These are phyloP conservation scores for Ceratocystis colombiana DNA, from an alignment of 2,329 filamentous ascomycete species.

Conservation along the genomic window DNA sequence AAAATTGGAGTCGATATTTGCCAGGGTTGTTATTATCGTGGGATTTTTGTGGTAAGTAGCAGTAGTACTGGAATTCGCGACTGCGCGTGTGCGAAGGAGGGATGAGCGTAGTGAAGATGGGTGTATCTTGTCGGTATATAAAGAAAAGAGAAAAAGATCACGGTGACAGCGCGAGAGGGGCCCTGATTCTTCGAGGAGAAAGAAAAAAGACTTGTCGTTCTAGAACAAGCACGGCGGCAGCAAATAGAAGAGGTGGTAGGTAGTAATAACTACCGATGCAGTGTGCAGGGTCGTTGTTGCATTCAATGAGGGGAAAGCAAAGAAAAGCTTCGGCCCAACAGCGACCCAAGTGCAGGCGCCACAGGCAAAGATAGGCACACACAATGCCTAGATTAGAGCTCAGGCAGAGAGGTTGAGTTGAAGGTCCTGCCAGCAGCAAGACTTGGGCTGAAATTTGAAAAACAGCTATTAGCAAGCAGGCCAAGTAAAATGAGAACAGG, in stretches of 20 bases:
- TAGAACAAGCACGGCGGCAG: background rate
- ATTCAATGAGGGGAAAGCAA: slow-evolving; percentile 13
- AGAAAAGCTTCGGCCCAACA: slow-evolving; percentile 12
- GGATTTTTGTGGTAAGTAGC: background rate
- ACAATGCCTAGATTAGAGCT: background rate
- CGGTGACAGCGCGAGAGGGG: background rate
- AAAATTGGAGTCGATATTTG: slow-evolving; percentile 12
- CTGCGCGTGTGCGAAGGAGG: background rate
- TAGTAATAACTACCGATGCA: slow-evolving; percentile 10
- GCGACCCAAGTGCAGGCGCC: background rate
- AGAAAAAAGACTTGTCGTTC: slow-evolving; percentile 10
- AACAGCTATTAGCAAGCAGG: background rate
- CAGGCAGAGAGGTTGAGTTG: slow-evolving; percentile 3
- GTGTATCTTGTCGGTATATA: background rate
- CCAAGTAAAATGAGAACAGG: too few species aligned
- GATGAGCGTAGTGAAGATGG: background rate
- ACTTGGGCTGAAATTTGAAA: slow-evolving; percentile 13
- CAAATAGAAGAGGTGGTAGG: background rate
- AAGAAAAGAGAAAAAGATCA: background rate
- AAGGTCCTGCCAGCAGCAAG: background rate
- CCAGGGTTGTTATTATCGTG: slow-evolving; percentile 12
- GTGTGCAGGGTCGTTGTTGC: slow-evolving; percentile 4
- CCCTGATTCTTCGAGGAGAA: background rate
- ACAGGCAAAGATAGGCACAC: slow-evolving; percentile 8
- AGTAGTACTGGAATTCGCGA: background rate